Base-by-base conservation (phyloP, 441 rosid species). In the Brassica balearica region DNA sequence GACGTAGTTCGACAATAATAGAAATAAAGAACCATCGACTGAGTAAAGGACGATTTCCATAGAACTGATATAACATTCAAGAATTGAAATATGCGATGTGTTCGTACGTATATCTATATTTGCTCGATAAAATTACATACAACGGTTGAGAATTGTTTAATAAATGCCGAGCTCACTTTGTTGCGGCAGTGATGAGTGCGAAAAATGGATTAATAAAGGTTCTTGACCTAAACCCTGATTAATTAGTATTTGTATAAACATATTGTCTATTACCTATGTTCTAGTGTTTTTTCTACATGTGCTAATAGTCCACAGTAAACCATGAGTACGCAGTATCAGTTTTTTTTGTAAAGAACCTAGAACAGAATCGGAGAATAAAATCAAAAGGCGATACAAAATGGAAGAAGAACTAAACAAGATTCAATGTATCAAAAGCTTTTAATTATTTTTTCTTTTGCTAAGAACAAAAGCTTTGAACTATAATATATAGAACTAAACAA, bases 341-440 rank as follows among this genome's bases (percentile, higher is more conserved):
- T 14, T 60, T 32, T n/a, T 43, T 63, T 32, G 41, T 62, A 60
- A 60, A 4, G 12, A 58, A 51, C 22, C 12, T 56, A 59, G 34
- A n/a, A 43, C n/a, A 53, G 4, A 27, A 38, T 20, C 1, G 19
- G 68, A 72, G 43, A 58, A 72, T 59, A 59, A 65, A 72, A 66
- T 29, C 62, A 65, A 77, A 7, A 32, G 38, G 38, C 8, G 38
- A 32, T 32, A 32, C 38, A 32, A 32, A 32, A 32, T 32, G 38
- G 38, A 32, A 32, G 62, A 23, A 38, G 22, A 58, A 71, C 41
- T 34, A 15, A 78, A 34, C 41, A 63, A 68, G 55, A 69, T 69
- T 74, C 82, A 79, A 74, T 74, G 77, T 1, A 78, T 41, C 78
- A 3, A 53, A 32, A 6, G 38, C 38, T 32, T 32, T 32, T 7